Conservation (phyloP, 768 basidiomycete genomes). For the Xanthoconium purpureum region DNA sequence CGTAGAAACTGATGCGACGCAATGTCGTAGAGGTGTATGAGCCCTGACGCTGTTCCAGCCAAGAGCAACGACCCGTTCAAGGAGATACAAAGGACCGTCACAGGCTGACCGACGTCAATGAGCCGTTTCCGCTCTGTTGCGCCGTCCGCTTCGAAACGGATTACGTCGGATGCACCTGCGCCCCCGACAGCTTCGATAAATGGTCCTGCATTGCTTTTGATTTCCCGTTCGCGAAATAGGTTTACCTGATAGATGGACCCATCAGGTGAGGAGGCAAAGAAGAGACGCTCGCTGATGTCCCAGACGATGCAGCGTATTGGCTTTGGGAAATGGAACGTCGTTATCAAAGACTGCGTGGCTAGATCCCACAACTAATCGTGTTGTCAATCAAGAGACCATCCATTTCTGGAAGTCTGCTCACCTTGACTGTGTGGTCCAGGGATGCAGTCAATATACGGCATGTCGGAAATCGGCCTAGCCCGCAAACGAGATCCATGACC, state of each 20-base stretch:
- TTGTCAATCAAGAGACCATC: slow-evolving; percentile 10
- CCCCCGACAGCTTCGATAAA: slow-evolving; percentile 73
- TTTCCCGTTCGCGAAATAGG: slow-evolving; percentile 62
- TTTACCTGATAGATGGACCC: slow-evolving; percentile 80
- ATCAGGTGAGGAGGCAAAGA: slow-evolving; percentile 79
- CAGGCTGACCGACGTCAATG: slow-evolving; percentile 68
- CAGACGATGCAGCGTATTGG: slow-evolving; percentile 68
- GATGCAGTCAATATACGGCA: slow-evolving; percentile 80
- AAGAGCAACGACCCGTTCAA: slow-evolving; percentile 74
- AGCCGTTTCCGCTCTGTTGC: slow-evolving; percentile 51
- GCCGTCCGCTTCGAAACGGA: slow-evolving; percentile 57
- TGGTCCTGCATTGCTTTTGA: slow-evolving; percentile 45
- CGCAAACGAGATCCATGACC: slow-evolving; percentile 77
- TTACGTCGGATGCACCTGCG: slow-evolving; percentile 63
- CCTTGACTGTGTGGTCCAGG: slow-evolving; percentile 90
- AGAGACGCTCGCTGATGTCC: slow-evolving; percentile 83
- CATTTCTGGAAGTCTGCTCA: slow-evolving; percentile 31
- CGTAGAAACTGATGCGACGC: slow-evolving; percentile 88
- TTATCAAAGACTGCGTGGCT: slow-evolving; percentile 67
- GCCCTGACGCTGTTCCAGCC: slow-evolving; percentile 72
- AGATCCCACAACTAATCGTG: slow-evolving; percentile 75
- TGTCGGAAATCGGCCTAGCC: slow-evolving; percentile 73
- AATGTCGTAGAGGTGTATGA: slow-evolving; percentile 80
- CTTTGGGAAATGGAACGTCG: slow-evolving; percentile 84
- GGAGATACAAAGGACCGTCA: slow-evolving; percentile 75